Base-by-base conservation (phyloP, 306 rosid species). In the Acmispon strigosus region DNA sequence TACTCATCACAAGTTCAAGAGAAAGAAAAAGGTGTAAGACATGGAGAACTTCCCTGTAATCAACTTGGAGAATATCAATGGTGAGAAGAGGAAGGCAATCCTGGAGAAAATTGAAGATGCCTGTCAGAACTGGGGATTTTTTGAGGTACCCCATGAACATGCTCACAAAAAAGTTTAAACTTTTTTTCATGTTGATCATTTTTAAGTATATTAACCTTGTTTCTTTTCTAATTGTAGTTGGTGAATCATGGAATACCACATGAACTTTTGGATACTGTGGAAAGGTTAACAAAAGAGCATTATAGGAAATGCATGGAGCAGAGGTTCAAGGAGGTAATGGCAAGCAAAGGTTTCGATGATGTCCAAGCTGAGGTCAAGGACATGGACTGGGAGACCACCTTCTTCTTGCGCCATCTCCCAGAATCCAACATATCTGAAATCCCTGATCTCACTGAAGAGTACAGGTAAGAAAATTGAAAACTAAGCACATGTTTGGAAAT, bases 381-480 rank as follows among this genome's bases (percentile, higher is more conserved):
- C 69, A 61, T 85, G 76, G 96, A 89, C 6, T 89, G 90, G 92
- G 92, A 89, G 70, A 85, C 83, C 76, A 87, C 96, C 55, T 89
- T 87, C 83, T 62, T 60, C 82, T 49, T 89, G 75, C 88, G 85
- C 73, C 90, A 89, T 32, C 96, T 83, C 20, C 96, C 92, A 0
- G 36, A 36, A 0, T 86, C 96, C 4, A 89, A 85, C 78, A 72
- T 89, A 13, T 77, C 87, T 7, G 78, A 85, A 19, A 56, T 89
- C 41, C 88, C 90, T 24, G 96, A 85, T 62, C 87, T 89, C 43
- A 56, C 16, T 1, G 76, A 83, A 2, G 86, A 87, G 3, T 81
- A 84, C 86, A 79, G 89, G 92, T 83, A 2, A 45, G 0, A 69
- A 17, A 41, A 14, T 24, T n/a, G 6, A 19, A 17, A 17, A 34